phyloP scores from a whole-genome alignment of 2,329 filamentous ascomycete genomes.

The Ascochyta pisi region DNA sequence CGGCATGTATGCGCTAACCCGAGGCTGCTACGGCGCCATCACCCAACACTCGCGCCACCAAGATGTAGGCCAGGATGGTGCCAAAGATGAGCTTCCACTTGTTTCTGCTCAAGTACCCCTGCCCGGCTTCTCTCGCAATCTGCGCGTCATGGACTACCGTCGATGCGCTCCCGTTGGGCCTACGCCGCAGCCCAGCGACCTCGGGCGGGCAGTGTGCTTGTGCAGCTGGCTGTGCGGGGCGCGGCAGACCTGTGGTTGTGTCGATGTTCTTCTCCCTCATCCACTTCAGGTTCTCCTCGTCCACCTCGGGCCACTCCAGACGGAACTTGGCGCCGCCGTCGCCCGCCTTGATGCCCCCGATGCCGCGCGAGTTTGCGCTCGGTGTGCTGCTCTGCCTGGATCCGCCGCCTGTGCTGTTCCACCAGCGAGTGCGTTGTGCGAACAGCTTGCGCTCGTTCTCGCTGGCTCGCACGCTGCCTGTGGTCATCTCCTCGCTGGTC shows the following conservation, averaged over 20 bases:
- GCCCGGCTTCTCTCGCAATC: constrained; percentile 76
- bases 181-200: constrained; percentile 69
- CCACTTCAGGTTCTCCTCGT: constrained; percentile 90
- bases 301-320: constrained; percentile 86
- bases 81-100: constrained; percentile 76
- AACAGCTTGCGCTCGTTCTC: constrained; percentile 79
- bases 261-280: constrained; percentile 86
- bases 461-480: constrained; percentile 81
- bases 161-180: constrained; percentile 61
- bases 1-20: neutral
- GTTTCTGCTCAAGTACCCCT: constrained; percentile 82
- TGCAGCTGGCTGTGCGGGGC: constrained; percentile 55
- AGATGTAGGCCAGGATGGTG: constrained; percentile 79
- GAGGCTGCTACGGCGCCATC: constrained; percentile 45
- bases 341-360: constrained; percentile 81
- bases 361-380: constrained; percentile 59
- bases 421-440: constrained; percentile 84
- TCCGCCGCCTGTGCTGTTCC: constrained; percentile 93
- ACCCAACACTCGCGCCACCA: constrained; percentile 77
- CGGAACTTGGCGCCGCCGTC: constrained; percentile 92
- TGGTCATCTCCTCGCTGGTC: constrained; percentile 99
- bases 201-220: constrained; percentile 66
- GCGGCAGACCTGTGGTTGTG: constrained; percentile 71
- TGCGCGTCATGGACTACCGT: constrained; percentile 80
- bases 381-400: constrained; percentile 61